phyloP scores from a whole-genome alignment of 2,329 filamentous ascomycete genomes.

The Ophiostoma australiae region DNA sequence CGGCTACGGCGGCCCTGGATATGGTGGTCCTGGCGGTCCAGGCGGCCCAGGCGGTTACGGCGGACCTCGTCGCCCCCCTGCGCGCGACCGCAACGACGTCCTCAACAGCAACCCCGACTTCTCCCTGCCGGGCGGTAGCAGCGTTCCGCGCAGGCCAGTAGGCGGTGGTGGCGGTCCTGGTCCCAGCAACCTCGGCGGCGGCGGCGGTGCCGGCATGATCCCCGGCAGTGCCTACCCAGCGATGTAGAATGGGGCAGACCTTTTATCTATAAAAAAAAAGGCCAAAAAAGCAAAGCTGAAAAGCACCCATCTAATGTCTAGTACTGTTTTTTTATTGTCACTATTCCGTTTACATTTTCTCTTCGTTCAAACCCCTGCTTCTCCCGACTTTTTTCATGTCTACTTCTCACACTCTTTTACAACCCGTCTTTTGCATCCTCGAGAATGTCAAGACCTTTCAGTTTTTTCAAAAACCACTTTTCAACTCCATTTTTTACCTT shows the following conservation, averaged over 20 bases:
- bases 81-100: slow-evolving; percentile 62
- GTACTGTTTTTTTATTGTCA: not conserved
- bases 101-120: slow-evolving; percentile 83
- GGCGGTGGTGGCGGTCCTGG: slow-evolving; percentile 19
- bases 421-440: not conserved
- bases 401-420: slow-evolving; percentile 6
- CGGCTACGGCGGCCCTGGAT: slow-evolving; percentile 34
- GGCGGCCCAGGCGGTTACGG: not conserved
- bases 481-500: not conserved
- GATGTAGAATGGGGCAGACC: slow-evolving; percentile 19
- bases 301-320: slow-evolving; percentile 8
- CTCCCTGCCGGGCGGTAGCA: slow-evolving; percentile 48
- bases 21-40: slow-evolving; percentile 24
- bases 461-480: not conserved
- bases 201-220: slow-evolving; percentile 43
- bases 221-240: slow-evolving; percentile 51
- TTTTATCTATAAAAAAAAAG: not conserved
- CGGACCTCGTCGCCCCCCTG: slow-evolving; percentile 37
- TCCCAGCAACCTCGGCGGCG: slow-evolving; percentile 28
- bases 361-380: not conserved
- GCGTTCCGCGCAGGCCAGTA: slow-evolving; percentile 34
- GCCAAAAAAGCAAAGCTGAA: not conserved
- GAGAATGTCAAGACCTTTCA: not conserved
- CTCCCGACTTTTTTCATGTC: not conserved
- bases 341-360: not conserved